Percentiles rank a stretch among this genome's conserved stretches.
Conservation (phyloP, 768 basidiomycete species). For the Hemileccinum impolitum region DNA sequence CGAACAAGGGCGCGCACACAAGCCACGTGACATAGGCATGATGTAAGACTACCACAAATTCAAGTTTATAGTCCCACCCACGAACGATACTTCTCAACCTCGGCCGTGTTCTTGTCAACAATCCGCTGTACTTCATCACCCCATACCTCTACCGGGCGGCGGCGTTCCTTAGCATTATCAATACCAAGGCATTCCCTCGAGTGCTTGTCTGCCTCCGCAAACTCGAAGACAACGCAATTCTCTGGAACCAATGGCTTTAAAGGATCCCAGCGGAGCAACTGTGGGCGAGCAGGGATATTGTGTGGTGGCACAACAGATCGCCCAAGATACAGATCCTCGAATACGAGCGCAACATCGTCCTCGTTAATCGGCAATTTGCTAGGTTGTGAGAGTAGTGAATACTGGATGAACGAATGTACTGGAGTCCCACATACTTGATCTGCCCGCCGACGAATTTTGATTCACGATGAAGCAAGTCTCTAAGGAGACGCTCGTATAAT, state of each 20-base stretch:
- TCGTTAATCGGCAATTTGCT: conserved; percentile 79
- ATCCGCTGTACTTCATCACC: conserved; percentile 57
- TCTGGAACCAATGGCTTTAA: conserved; percentile 58
- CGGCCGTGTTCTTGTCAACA: conserved; percentile 55
- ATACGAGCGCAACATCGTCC: conserved; percentile 78
- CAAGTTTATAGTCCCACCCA: conserved; percentile 41
- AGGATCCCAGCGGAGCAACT: conserved; percentile 80
- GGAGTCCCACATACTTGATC: conserved; percentile 49
- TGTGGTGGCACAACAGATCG: conserved; percentile 79
- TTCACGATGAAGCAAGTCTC: conserved; percentile 75
- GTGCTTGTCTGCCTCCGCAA: conserved; percentile 70
- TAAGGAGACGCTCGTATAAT: conserved; percentile 74
- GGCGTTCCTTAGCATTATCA: conserved; percentile 8
- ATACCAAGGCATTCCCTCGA: conserved; percentile 39
- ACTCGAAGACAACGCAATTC: conserved; percentile 85
- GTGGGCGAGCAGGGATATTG: conserved; percentile 66
- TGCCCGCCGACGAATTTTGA: conserved; percentile 57
- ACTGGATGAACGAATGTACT: background rate
- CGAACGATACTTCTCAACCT: conserved; percentile 52
- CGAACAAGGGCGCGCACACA: no score
- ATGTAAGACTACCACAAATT: background rate
- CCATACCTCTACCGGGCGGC: conserved; percentile 61
- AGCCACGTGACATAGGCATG: conserved; percentile 3
- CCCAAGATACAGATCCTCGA: conserved; percentile 83
- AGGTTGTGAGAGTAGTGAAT: background rate